Percentiles rank a stretch among this genome's conserved stretches.
Evolutionary conservation across 1,139 yeast species (phyloP).

Genomic region (Nakaseomyces sp.): DNA sequence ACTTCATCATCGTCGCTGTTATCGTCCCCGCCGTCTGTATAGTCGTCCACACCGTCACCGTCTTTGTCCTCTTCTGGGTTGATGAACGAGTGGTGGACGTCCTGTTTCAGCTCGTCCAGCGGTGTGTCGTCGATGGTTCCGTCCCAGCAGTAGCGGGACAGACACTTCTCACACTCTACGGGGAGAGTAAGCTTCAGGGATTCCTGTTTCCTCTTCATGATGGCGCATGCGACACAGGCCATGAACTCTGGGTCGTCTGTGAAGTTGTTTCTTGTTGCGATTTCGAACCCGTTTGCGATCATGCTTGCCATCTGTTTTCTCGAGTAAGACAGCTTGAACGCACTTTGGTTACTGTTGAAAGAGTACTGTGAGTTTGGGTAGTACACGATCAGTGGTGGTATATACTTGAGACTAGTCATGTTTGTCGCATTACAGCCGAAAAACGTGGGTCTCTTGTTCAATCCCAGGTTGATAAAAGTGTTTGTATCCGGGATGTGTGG

Average conservation of each 20-base stretch:
- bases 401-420: conserved; percentile 41
- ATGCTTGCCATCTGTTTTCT: conserved; percentile 48
- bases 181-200: conserved; percentile 52
- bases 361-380: conserved; percentile 69
- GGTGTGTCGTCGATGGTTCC: conserved; percentile 33
- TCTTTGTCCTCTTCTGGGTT: conserved; percentile 9
- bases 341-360: conserved; percentile 59
- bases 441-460: conserved; percentile 59
- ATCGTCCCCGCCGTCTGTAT: neutral
- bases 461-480: conserved; percentile 49
- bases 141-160: conserved; percentile 72
- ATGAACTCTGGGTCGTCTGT: conserved; percentile 67
- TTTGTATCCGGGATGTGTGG: conserved; percentile 72
- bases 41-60: conserved; percentile 4
- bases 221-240: conserved; percentile 80
- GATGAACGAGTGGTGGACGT: conserved; percentile 16
- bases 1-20: conserved; percentile 1
- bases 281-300: conserved; percentile 72
- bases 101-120: conserved; percentile 13
- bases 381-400: conserved; percentile 69
- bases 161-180: conserved; percentile 65
- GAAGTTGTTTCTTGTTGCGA: conserved; percentile 58
- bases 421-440: conserved; percentile 74
- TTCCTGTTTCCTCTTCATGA: conserved; percentile 71
- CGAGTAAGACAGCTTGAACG: conserved; percentile 54